Percentiles rank a stretch among this genome's conserved stretches.
Evolutionary conservation across 768 basidiomycete species (phyloP).

Genomic region (Hypsizygus marmoreus): DNA sequence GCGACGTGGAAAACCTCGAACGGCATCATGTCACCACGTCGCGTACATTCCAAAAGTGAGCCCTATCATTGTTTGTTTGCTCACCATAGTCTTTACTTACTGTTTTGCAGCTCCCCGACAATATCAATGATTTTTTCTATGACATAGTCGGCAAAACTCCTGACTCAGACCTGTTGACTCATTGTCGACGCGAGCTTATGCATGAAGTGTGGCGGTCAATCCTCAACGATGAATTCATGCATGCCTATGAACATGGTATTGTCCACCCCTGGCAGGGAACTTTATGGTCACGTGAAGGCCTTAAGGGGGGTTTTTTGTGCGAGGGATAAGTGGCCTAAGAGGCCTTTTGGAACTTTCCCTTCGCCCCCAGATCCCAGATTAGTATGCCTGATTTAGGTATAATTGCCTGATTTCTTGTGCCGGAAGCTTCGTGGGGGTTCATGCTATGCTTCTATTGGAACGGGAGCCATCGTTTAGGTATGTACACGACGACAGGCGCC

Average conservation of each 20-base stretch:
- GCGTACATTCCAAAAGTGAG: conserved; percentile 44
- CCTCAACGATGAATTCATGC: conserved; percentile 24
- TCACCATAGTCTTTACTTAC: neutral
- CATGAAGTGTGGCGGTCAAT: conserved; percentile 32
- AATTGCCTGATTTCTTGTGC: too few species aligned
- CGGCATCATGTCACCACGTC: conserved; percentile 30
- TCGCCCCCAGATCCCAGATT: too few species aligned
- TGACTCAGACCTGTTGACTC: conserved; percentile 21
- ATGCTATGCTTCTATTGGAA: too few species aligned
- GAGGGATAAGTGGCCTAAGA: too few species aligned
- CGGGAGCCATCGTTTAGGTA: too few species aligned
- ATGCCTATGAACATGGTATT: conserved; percentile 30
- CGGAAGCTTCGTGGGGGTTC: too few species aligned
- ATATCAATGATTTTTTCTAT: conserved; percentile 20
- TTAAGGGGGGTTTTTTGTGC: too few species aligned
- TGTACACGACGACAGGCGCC: too few species aligned
- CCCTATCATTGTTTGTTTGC: conserved; percentile 1
- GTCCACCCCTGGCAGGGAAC: too few species aligned
- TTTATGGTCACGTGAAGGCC: too few species aligned
- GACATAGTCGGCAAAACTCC: conserved; percentile 9
- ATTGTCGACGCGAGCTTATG: conserved; percentile 35
- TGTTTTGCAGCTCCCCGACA: conserved; percentile 25
- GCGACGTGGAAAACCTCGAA: conserved; percentile 24
- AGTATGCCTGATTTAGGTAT: too few species aligned
- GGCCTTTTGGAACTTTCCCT: too few species aligned